Base-by-base conservation (phyloP, 208 protist genomes). In the Herpetomonas muscarum region DNA sequence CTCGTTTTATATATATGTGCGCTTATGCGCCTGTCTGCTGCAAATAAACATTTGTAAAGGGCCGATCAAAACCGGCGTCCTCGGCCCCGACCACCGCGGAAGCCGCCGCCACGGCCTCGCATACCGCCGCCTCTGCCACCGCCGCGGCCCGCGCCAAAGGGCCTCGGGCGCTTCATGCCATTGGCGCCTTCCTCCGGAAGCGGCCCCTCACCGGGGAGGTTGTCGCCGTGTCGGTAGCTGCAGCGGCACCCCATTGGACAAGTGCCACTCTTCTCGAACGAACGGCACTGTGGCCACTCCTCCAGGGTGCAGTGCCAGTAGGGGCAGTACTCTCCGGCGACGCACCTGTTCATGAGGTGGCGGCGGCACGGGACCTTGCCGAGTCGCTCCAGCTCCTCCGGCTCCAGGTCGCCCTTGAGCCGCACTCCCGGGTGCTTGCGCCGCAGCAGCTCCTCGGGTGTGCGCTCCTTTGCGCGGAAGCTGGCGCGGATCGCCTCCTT, bases 271-370 rank as follows among this genome's bases (percentile, higher is more conserved):
- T 76, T 76, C 9, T 72, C 41, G 61, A 87, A 83, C 12, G 67
- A 73, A 21, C 75, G 79, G 47, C 87, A 93, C 39, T 75, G 67
- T 0, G 87, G 82, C 3, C 90, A 61, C 26, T 90, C 87, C 19
- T 68, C 56, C 10, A 67, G 74, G 0, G 56, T 70, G 65, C 82
- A 90, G 76, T 93, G 87, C 76, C 76, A 75, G 64, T 85, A 93
- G 4, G 81, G 79, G 61, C 87, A 93, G 22, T 78, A 69, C 2
- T 77, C 81, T 0, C 41, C 62, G 6, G 74, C 46, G 13, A 51
- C 44, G 72, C 85, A 92, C 36, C 74, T 64, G 4, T 79, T 64
- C 7, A 56, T 37, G 30, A 87, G 74, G 56, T 84, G 82, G 61
- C 73, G 69, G 55, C 85, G 85, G 56, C 85, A 92, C 22, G 85